Percentiles rank a stretch among this genome's conserved stretches.
These are phyloP conservation scores for Flaveria linearis DNA, from an alignment of 129 eudicot species.

Conservation along the genomic window DNA sequence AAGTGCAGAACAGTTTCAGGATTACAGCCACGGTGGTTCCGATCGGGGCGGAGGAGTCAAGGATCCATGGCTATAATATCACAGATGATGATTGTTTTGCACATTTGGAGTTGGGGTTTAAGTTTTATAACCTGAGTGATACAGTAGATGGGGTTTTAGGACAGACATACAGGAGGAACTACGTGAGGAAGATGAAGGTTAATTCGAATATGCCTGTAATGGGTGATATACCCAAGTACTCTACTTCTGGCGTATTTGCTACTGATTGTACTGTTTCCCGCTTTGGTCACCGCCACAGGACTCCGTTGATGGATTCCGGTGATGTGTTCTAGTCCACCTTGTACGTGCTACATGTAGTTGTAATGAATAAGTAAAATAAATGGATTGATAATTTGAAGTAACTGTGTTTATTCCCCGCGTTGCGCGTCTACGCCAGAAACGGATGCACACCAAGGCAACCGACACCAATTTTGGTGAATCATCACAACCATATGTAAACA, in stretches of 20 bases:
- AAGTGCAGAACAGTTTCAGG: conserved; percentile 34
- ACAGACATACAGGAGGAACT: conserved; percentile 45
- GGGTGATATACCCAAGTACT: conserved; percentile 36
- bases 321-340: background rate
- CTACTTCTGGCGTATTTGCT: conserved; percentile 32
- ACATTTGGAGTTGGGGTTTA: conserved; percentile 48
- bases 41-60: conserved; percentile 39
- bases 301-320: background rate
- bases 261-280: conserved; percentile 41
- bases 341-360: background rate
- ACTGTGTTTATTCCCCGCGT: no score
- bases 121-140: conserved; percentile 37
- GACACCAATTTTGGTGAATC: no score
- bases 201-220: conserved; percentile 43
- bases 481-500: no score
- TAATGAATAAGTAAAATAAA: background rate
- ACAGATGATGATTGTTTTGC: conserved; percentile 47
- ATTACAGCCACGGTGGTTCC: conserved; percentile 41
- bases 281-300: conserved; percentile 20
- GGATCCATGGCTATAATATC: conserved; percentile 42
- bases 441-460: no score
- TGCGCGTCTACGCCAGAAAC: no score
- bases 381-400: background rate
- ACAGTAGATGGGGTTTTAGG: conserved; percentile 47
- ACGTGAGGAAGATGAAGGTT: conserved; percentile 41